A percentile compares a stretch with the other conserved stretches of the same genome.
Conservation (phyloP, 495 filamentous ascomycete genomes). For the Lasiosphaeris hirsuta region DNA sequence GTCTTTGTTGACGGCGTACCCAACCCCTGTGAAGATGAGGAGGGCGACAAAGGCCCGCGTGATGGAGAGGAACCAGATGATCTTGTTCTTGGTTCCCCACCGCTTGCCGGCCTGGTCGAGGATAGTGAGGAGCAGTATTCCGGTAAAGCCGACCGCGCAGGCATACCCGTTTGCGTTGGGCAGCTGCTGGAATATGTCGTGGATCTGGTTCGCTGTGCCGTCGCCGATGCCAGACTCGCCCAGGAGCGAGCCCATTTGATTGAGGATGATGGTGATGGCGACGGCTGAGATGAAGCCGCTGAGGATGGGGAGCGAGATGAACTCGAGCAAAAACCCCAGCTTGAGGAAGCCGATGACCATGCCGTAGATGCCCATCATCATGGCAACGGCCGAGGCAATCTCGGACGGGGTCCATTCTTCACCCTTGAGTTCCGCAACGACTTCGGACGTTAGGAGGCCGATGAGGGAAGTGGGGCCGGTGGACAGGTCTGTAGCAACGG, state of each 20-base stretch:
- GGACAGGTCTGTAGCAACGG: conserved; percentile 37
- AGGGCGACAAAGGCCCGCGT: conserved; percentile 45
- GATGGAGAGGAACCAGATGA: conserved; percentile 43
- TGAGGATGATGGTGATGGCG: conserved; percentile 47
- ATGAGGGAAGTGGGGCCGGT: conserved; percentile 52
- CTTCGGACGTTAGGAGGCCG: conserved; percentile 48
- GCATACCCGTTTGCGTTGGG: conserved; percentile 41
- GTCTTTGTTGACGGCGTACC: conserved; percentile 45
- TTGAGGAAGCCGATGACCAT: conserved; percentile 48
- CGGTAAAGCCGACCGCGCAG: conserved; percentile 44
- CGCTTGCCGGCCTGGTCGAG: conserved; percentile 45
- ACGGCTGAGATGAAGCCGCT: conserved; percentile 51
- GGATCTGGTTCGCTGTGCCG: conserved; percentile 41
- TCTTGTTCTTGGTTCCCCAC: conserved; percentile 44
- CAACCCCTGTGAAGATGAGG: conserved; percentile 45
- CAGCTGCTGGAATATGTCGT: conserved; percentile 40
- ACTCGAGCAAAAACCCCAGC: conserved; percentile 51
- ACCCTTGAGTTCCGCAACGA: conserved; percentile 37
- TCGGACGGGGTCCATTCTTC: conserved; percentile 37
- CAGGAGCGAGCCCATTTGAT: conserved; percentile 44
- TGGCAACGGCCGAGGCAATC: conserved; percentile 48
- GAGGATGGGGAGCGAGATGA: conserved; percentile 49
- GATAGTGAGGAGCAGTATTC: conserved; percentile 39
- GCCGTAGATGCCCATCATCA: conserved; percentile 50
- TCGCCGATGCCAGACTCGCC: conserved; percentile 40